Base-by-base conservation (phyloP, 495 filamentous ascomycete species). In the Podospora conica region DNA sequence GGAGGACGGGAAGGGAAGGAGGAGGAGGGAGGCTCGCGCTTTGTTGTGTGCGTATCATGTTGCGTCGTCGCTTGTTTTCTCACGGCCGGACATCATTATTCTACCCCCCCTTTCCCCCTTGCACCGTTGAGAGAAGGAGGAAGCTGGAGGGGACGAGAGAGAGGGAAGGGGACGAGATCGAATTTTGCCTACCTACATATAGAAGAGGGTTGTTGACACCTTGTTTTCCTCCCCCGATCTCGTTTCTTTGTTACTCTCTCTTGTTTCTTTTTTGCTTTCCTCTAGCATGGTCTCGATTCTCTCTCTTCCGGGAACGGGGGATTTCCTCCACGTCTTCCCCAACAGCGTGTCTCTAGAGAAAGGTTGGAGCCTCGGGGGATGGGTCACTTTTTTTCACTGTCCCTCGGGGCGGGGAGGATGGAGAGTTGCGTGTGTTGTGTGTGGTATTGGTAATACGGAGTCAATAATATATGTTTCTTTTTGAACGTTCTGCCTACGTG, bases 41-140 rank as follows among this genome's bases (percentile, higher is more conserved):
- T 20, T 28, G 23, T 63, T 54, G 25, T 63, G 61, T 63, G 25
- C 15, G 12, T 55, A 20, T 53, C 29, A 29, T 27, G 27, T 27
- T 59, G 24, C 23, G 56, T 29, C 58, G 27, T 27, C 29, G 24
- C 23, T 24, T 29, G 25, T 33, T 59, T 29, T 59, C 29, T 59
- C 58, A 55, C 61, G 40, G 61, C 61, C 61, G 61, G 53, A 25
- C 40, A 63, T 63, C 53, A 23, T 63, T 53, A 40, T 63, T 63
- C 48, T 55, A 31, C 61, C 61, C 59, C 18, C 15, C 28, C 20
- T 15, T 54, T 24, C 48, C 61, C 61, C 61, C 58, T 48, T n/a
- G 40, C 40, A 48, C 40, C 40, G 40, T 48, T 2, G 40, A n/a
- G 40, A 48, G 40, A n/a, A 48, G 40, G 40, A 48, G 18, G 40